These are phyloP conservation scores for Paecilomyces formosus DNA, from an alignment of 2,329 filamentous ascomycete genomes.

Conservation along the genomic window DNA sequence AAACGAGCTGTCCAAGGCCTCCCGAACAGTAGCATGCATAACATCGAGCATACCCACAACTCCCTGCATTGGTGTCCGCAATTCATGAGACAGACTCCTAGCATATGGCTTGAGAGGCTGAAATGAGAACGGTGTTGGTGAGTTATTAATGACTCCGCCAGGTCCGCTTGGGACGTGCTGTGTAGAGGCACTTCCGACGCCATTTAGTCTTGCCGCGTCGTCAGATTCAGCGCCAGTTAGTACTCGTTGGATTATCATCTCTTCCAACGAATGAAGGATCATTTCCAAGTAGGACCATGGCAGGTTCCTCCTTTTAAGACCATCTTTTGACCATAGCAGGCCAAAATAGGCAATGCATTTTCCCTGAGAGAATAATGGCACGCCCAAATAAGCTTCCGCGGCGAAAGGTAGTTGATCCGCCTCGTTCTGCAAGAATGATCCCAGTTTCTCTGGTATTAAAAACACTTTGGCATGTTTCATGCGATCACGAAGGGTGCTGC, in stretches of 20 bases:
- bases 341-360: conserved; percentile 65
- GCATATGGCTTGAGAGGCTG: conserved; percentile 65
- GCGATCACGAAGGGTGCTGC: conserved; percentile 57
- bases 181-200: conserved; percentile 14
- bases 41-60: conserved; percentile 70
- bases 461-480: conserved; percentile 68
- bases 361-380: conserved; percentile 57
- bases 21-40: conserved; percentile 65
- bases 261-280: conserved; percentile 61
- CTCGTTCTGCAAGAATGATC: conserved; percentile 54
- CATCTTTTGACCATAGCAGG: conserved; percentile 62
- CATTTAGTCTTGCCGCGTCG: conserved; percentile 21
- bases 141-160: conserved; percentile 45
- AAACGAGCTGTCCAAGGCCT: conserved; percentile 51
- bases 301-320: conserved; percentile 47
- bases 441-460: conserved; percentile 56
- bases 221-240: conserved; percentile 46
- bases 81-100: conserved; percentile 63
- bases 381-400: conserved; percentile 59
- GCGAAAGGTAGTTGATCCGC: conserved; percentile 51
- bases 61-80: conserved; percentile 68
- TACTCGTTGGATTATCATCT: conserved; percentile 54
- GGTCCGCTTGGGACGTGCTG: conserved; percentile 12
- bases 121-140: conserved; percentile 47
- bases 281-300: conserved; percentile 63